A percentile compares a stretch with the other conserved stretches of the same genome.
Conservation (phyloP, 495 filamentous ascomycete genomes). For the Astrocystis sublimbata region DNA sequence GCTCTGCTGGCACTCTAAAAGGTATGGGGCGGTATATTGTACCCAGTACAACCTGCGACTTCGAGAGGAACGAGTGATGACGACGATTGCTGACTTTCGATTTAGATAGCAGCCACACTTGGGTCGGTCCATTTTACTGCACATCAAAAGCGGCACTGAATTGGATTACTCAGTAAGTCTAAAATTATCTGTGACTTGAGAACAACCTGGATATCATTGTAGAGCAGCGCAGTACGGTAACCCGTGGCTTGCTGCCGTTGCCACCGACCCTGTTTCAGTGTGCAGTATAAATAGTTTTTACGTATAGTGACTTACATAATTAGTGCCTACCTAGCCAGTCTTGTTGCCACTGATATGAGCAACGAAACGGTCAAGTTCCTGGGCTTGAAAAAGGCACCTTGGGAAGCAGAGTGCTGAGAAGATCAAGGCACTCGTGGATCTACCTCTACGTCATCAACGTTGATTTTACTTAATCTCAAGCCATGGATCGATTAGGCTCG, state of each 20-base stretch:
- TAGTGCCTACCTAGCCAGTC: constrained; percentile 6
- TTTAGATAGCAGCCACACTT: neutral
- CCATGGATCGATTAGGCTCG: constrained; percentile 16
- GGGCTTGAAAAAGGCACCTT: constrained; percentile 24
- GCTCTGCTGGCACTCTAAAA: constrained; percentile 19
- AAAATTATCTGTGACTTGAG: neutral
- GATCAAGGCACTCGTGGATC: constrained; percentile 17
- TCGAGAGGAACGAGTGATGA: neutral
- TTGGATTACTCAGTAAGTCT: constrained; percentile 26
- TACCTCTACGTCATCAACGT: neutral
- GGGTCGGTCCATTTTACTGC: constrained; percentile 23
- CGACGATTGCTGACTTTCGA: neutral
- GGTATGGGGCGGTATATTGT: constrained; percentile 6
- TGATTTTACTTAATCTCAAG: constrained; percentile 7
- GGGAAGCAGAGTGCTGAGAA: constrained; percentile 19
- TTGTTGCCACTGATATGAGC: constrained; percentile 19
- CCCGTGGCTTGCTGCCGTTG: constrained; percentile 21
- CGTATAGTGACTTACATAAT: neutral
- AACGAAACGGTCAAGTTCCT: constrained; percentile 20
- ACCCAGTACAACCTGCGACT: neutral
- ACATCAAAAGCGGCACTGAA: constrained; percentile 26
- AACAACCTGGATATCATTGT: neutral
- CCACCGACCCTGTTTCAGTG: constrained; percentile 21
- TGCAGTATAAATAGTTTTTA: neutral
- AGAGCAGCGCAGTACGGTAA: constrained; percentile 23